A percentile compares a stretch with the other conserved stretches of the same genome.
Conservation (phyloP, 345 rosid genomes). For the Gossypioides kirkii region DNA sequence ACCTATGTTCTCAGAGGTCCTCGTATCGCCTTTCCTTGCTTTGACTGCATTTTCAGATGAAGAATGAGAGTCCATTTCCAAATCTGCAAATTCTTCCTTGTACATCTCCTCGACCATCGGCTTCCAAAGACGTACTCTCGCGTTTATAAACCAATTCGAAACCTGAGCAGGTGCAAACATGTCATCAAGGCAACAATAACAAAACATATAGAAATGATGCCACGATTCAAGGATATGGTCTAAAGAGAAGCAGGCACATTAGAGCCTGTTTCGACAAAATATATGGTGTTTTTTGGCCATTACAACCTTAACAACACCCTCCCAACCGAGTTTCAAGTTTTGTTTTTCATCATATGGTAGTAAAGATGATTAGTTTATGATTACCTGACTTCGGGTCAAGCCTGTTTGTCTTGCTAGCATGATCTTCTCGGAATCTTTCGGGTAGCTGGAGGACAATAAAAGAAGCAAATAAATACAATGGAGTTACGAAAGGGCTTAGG, state of each 20-base stretch:
- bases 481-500: background rate
- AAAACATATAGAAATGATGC: background rate
- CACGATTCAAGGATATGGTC: background rate
- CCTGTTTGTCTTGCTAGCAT: conserved; percentile 97
- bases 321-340: no score
- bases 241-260: background rate
- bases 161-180: conserved; percentile 40
- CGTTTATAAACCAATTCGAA: conserved; percentile 97
- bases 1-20: conserved; percentile 35
- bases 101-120: conserved; percentile 99
- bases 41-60: conserved; percentile 58
- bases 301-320: no score
- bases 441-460: conserved; percentile 48
- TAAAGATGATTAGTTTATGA: background rate
- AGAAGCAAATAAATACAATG: background rate
- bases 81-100: conserved; percentile 85
- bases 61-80: conserved; percentile 62
- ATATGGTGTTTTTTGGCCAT: no score
- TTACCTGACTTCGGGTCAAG: conserved; percentile 95
- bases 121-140: conserved; percentile 98
- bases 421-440: conserved; percentile 95
- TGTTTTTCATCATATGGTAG: background rate
- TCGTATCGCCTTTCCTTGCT: conserved; percentile 25
- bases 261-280: background rate
- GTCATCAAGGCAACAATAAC: background rate